phyloP scores from a whole-genome alignment of 2,329 filamentous ascomycete species.

The Leptographium wingfieldii region DNA sequence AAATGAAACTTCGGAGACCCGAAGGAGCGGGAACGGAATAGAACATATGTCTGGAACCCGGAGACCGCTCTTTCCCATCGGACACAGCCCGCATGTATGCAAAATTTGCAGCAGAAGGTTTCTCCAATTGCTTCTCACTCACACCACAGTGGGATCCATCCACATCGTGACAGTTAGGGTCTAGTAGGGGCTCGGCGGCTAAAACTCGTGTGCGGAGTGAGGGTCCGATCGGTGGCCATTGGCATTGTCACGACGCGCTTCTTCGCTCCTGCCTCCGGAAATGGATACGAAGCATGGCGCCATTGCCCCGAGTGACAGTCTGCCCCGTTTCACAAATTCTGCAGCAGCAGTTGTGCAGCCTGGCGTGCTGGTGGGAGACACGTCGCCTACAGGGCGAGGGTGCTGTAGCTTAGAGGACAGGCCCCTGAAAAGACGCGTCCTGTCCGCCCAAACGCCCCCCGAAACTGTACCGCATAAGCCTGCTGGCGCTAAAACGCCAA shows the following conservation, averaged over 20 bases:
- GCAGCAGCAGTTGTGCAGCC: background rate
- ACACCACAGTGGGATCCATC: conserved; percentile 3
- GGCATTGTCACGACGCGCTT: conserved; percentile 10
- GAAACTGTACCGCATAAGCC: background rate
- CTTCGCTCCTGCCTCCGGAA: conserved; percentile 7
- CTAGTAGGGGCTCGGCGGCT: conserved; percentile 8
- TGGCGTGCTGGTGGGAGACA: background rate
- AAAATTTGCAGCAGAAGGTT: background rate
- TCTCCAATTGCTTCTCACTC: background rate
- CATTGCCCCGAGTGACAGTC: background rate
- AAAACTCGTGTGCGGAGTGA: conserved; percentile 4
- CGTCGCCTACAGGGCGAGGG: background rate
- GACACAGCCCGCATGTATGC: background rate
- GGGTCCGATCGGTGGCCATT: background rate
- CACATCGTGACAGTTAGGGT: conserved; percentile 6
- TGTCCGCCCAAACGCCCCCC: background rate
- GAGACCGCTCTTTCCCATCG: background rate
- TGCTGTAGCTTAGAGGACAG: conserved; percentile 1
- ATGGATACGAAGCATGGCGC: background rate
- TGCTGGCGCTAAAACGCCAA: conserved; percentile 13
- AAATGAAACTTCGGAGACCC: background rate
- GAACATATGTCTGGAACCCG: background rate
- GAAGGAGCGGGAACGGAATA: background rate
- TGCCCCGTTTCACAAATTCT: background rate
- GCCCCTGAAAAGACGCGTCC: conserved; percentile 8